Base-by-base conservation (phyloP, 2,329 filamentous ascomycete genomes). In the Tolypocladium paradoxum region DNA sequence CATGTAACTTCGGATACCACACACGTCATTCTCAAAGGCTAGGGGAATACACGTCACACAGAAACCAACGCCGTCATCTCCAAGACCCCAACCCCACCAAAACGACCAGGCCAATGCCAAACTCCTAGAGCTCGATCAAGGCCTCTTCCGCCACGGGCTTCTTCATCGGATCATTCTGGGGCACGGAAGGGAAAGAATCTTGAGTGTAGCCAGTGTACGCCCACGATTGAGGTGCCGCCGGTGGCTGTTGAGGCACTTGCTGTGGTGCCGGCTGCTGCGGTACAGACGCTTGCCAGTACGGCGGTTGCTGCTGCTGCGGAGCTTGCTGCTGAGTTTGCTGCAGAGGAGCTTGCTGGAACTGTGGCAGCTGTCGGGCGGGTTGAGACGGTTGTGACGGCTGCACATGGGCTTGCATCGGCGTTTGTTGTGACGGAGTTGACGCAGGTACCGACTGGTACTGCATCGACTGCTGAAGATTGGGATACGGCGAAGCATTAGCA, bases 81-180 rank as follows among this genome's bases (percentile, higher is more conserved):
- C 20, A 27, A 37, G 24, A 16, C 12, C 46, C 46, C 5, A 33
- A 27, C n/a, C 11, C 40, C 14, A 29, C 29, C 31, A 47, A 12
- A 20, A 29, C 11, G 12, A 36, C 5, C 16, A 29, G 6, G 12
- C 18, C n/a, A 18, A 38, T 18, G n/a, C 38, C 16, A 37, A 22
- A 27, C 11, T 50, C 8, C 37, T 64, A 91, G 56, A 92, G 75
- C 68, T 93, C 88, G 68, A 93, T 93, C 62, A 93, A 70, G 54
- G 83, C 86, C 69, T 92, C 88, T 68, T 92, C 88, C 48, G 86
- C 77, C 1, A 73, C 77, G 16, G 78, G 79, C 61, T 76, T 62
- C 56, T 66, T 64, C 27, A 63, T 56, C 3, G 68, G 70, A 45
- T 73, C 71, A 49, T 69, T 76, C 51, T 71, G 70, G 14, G 79